phyloP scores from a whole-genome alignment of 73 alveolate genomes.

The Paramecium bursaria region DNA sequence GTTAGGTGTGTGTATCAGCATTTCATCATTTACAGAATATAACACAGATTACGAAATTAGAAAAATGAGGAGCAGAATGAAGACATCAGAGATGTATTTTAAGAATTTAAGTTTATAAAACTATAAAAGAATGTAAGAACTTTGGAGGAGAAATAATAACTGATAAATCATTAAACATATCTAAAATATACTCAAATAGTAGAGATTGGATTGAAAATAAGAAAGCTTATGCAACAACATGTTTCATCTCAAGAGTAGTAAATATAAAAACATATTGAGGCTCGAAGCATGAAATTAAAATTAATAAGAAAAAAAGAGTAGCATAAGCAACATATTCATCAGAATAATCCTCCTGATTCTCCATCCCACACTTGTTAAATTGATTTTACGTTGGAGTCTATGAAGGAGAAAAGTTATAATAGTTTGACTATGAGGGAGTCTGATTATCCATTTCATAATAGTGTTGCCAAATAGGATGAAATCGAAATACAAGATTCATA shows the following conservation, averaged over 20 bases:
- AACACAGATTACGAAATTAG: conserved; percentile 32
- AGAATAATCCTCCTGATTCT: conserved; percentile 7
- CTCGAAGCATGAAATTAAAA: conserved; percentile 4
- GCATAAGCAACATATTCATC: not conserved
- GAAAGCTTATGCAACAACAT: not conserved
- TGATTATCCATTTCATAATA: conserved; percentile 15
- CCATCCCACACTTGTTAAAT: conserved; percentile 7
- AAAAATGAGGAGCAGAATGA: conserved; percentile 20
- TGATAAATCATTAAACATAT: conserved; percentile 31
- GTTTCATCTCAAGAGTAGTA: not conserved
- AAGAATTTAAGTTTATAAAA: conserved; percentile 44
- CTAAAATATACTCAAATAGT: conserved; percentile 23
- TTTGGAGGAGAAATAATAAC: conserved; percentile 9
- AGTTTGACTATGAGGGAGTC: conserved; percentile 35
- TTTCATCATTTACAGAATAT: conserved; percentile 22
- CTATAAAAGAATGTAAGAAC: conserved; percentile 10
- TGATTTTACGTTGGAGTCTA: conserved; percentile 28
- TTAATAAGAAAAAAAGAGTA: conserved; percentile 30
- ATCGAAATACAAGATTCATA: not conserved
- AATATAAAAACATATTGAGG: conserved; percentile 28
- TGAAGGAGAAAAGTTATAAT: conserved; percentile 11
- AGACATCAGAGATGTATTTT: conserved; percentile 21
- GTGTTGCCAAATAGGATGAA: not conserved
- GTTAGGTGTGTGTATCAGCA: conserved; percentile 42
- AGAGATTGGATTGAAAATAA: conserved; percentile 20